Percentiles rank a stretch among this genome's conserved stretches.
phyloP scores from a whole-genome alignment of 768 basidiomycete species.

The Leucosporidium creatinivorum region DNA sequence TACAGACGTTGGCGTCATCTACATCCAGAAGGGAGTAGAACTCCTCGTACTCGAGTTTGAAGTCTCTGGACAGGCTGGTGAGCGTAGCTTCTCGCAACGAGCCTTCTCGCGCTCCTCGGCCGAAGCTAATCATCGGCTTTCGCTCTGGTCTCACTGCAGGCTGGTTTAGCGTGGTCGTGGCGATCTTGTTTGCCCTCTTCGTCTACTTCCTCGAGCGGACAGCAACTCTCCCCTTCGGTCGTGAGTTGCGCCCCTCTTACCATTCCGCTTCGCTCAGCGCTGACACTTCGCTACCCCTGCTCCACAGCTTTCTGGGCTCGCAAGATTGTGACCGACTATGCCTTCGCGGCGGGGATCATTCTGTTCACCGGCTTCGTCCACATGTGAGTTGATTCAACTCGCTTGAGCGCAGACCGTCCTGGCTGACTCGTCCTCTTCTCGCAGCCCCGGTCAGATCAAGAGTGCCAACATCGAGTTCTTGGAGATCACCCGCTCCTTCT shows the following conservation, averaged over 20 bases:
- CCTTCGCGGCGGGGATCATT: constrained; percentile 36
- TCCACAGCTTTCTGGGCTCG: constrained; percentile 33
- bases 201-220: constrained; percentile 36
- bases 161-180: constrained; percentile 38
- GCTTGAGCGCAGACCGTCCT: too few relatives aligned
- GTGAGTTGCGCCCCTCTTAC: not conserved
- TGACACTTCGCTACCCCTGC: too few relatives aligned
- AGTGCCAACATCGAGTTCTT: constrained; percentile 27
- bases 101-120: too few relatives aligned
- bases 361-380: constrained; percentile 38
- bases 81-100: too few relatives aligned
- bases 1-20: constrained; percentile 36
- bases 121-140: too few relatives aligned
- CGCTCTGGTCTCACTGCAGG: constrained; percentile 17
- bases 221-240: constrained; percentile 33
- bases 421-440: not conserved
- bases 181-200: constrained; percentile 37
- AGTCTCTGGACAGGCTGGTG: not conserved
- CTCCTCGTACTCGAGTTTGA: constrained; percentile 36
- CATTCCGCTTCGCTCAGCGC: not conserved
- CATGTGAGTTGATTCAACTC: constrained; percentile 19
- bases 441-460: constrained; percentile 35
- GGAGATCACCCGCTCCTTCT: constrained; percentile 28
- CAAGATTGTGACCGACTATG: constrained; percentile 37
- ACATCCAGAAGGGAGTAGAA: constrained; percentile 38